These are phyloP conservation scores for Quercus phellos DNA, from an alignment of 331 rosid genomes.

Conservation along the genomic window DNA sequence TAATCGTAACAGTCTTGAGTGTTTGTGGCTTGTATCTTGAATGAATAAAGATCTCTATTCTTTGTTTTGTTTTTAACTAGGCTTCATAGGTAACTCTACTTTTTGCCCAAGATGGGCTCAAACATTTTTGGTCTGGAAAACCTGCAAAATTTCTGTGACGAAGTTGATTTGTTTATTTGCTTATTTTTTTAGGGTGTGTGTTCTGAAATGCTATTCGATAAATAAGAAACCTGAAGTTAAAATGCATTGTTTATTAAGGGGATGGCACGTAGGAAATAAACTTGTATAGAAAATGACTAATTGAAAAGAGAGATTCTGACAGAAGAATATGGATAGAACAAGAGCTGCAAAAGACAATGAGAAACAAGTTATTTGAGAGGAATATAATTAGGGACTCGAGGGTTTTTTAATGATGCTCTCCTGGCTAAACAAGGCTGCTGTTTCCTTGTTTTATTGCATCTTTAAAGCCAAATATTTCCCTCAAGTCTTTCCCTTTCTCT, in stretches of 20 bases:
- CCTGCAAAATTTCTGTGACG: not conserved
- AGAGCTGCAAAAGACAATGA: too few relatives aligned
- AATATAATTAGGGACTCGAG: too few relatives aligned
- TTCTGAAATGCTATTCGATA: too few relatives aligned
- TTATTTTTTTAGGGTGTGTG: too few relatives aligned
- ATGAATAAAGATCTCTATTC: not conserved
- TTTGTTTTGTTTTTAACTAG: not conserved
- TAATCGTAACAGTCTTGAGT: too few relatives aligned
- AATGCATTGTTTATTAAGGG: not conserved
- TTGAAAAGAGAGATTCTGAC: too few relatives aligned
- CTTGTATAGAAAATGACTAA: not conserved
- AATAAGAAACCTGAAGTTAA: not conserved
- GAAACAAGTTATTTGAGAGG: too few relatives aligned
- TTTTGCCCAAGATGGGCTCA: not conserved
- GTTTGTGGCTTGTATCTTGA: not conserved
- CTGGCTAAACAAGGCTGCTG: too few relatives aligned
- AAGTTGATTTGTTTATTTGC: not conserved
- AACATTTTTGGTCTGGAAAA: not conserved
- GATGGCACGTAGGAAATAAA: not conserved
- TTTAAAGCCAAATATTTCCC: too few relatives aligned
- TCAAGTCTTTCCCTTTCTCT: fast-evolving
- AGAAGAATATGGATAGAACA: too few relatives aligned
- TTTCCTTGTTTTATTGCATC: too few relatives aligned
- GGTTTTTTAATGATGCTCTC: too few relatives aligned
- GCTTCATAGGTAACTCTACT: not conserved